phyloP scores from a whole-genome alignment of 2,329 filamentous ascomycete species.

The Chrysoporthe austroafricana region DNA sequence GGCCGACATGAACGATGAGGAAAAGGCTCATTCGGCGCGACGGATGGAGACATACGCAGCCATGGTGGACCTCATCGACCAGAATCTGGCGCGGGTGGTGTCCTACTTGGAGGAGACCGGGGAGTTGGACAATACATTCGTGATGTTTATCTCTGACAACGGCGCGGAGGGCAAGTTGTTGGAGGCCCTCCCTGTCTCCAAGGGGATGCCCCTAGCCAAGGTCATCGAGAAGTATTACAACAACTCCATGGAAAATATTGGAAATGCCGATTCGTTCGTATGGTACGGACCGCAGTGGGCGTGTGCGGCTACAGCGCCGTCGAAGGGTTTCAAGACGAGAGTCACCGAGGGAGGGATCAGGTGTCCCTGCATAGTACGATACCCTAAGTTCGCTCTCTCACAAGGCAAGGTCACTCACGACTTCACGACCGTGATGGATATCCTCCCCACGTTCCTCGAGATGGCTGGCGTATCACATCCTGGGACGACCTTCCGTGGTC shows the following conservation, averaged over 20 bases:
- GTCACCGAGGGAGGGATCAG: constrained; percentile 54
- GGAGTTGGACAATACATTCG: constrained; percentile 66
- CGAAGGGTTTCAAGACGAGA: constrained; percentile 39
- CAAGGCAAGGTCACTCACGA: constrained; percentile 46
- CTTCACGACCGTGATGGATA: constrained; percentile 58
- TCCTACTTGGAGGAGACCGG: constrained; percentile 57
- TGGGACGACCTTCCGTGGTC: constrained; percentile 49
- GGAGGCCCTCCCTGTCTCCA: constrained; percentile 31
- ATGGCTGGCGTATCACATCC: constrained; percentile 55
- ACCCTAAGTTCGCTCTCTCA: constrained; percentile 32
- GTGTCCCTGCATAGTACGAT: constrained; percentile 50
- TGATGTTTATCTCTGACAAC: constrained; percentile 67
- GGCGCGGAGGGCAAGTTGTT: constrained; percentile 37
- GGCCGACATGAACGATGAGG: constrained; percentile 49
- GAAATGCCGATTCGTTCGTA: constrained; percentile 55
- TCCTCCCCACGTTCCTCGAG: constrained; percentile 52
- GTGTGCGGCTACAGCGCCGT: constrained; percentile 36
- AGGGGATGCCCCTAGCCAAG: constrained; percentile 29
- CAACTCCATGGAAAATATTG: constrained; percentile 59
- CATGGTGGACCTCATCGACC: constrained; percentile 66
- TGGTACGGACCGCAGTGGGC: constrained; percentile 65
- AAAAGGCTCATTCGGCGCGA: constrained; percentile 50
- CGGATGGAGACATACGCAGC: constrained; percentile 66
- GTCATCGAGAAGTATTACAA: constrained; percentile 55
- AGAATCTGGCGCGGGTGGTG: constrained; percentile 63